These are phyloP conservation scores for Myochromella boudieri DNA, from an alignment of 768 basidiomycete genomes.

Conservation along the genomic window DNA sequence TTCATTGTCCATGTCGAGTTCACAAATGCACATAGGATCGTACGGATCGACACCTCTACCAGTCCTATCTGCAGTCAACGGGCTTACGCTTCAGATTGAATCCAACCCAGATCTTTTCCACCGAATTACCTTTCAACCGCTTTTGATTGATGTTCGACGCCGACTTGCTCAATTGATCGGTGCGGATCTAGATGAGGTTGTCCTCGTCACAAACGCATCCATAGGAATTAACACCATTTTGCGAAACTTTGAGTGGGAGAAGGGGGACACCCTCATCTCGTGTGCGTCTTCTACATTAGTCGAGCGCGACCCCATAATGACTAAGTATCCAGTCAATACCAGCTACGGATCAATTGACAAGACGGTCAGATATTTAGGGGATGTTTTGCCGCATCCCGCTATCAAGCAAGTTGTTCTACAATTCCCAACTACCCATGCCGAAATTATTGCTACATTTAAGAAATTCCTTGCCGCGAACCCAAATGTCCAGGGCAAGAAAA, in stretches of 20 bases:
- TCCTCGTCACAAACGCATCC: conserved; percentile 55
- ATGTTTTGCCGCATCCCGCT: conserved; percentile 53
- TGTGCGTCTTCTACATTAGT: conserved; percentile 44
- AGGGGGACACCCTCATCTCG: conserved; percentile 59
- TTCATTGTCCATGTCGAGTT: no score
- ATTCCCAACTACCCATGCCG: conserved; percentile 56
- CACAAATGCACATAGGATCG: conserved; percentile 38
- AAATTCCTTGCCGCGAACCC: conserved; percentile 19
- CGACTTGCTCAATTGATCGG: conserved; percentile 52
- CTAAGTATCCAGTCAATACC: conserved; percentile 12
- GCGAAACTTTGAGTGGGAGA: conserved; percentile 58
- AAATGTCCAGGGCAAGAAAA: conserved; percentile 30
- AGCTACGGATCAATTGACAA: conserved; percentile 52
- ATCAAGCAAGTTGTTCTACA: conserved; percentile 47
- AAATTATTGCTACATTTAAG: conserved; percentile 34
- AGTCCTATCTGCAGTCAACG: conserved; percentile 40
- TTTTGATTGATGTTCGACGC: conserved; percentile 36
- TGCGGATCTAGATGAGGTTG: conserved; percentile 42
- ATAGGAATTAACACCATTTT: conserved; percentile 61
- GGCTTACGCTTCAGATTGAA: conserved; percentile 37
- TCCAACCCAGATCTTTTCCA: conserved; percentile 52
- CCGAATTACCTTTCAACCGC: conserved; percentile 26
- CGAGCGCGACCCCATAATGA: no score
- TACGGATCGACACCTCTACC: conserved; percentile 50
- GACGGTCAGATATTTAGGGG: conserved; percentile 52